Conservation (phyloP, 148 eudicot genomes). For the Chenopodium album region DNA sequence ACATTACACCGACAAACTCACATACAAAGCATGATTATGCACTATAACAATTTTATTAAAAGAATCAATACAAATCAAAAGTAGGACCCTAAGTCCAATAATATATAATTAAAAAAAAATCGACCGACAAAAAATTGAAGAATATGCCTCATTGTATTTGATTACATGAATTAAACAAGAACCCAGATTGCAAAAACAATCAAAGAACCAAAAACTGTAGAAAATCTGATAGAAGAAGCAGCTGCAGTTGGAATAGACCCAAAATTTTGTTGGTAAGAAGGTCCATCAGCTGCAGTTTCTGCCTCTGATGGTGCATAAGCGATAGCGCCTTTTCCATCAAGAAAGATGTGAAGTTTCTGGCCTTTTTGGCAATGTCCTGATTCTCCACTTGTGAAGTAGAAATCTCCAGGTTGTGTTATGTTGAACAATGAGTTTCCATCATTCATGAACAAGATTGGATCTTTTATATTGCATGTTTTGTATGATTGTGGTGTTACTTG, state of each 20-base stretch:
- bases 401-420: slow-evolving; percentile 55
- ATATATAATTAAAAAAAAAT: background rate
- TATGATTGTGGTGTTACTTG: slow-evolving; percentile 61
- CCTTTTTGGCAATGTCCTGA: slow-evolving; percentile 59
- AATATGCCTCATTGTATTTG: background rate
- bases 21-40: slow-evolving; percentile 3
- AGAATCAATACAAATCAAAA: slow-evolving; percentile 19
- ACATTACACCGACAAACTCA: slow-evolving; percentile 14
- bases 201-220: slow-evolving; percentile 18
- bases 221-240: slow-evolving; percentile 27
- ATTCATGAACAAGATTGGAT: slow-evolving; percentile 77
- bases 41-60: background rate
- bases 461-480: slow-evolving; percentile 60
- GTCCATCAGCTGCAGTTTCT: slow-evolving; percentile 34
- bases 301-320: slow-evolving; percentile 41
- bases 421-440: slow-evolving; percentile 83
- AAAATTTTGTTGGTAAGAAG: slow-evolving; percentile 53
- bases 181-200: slow-evolving; percentile 23
- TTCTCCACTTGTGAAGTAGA: slow-evolving; percentile 80
- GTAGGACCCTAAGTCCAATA: slow-evolving; percentile 6
- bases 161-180: background rate
- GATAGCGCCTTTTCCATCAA: slow-evolving; percentile 44
- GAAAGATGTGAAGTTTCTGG: slow-evolving; percentile 77
- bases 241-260: slow-evolving; percentile 69
- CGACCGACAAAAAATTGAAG: slow-evolving; percentile 3